Percentiles rank a stretch among this genome's conserved stretches.
Conservation (phyloP, 148 eudicot genomes). For the Chenopodium formosanum region DNA sequence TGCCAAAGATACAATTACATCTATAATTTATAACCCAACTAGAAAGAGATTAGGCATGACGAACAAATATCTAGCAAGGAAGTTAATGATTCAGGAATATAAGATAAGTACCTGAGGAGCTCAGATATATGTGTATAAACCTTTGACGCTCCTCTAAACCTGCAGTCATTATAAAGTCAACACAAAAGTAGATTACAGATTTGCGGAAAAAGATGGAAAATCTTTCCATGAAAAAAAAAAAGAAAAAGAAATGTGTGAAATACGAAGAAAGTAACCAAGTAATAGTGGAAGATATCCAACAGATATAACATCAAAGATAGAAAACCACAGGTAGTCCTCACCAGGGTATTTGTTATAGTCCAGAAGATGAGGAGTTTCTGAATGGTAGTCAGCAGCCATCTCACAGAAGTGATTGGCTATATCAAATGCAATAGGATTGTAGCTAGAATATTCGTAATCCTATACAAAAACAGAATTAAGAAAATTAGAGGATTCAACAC, state of each 20-base stretch:
- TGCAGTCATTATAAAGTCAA: constrained; percentile 29
- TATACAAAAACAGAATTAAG: constrained; percentile 22
- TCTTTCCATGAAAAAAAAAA: neutral
- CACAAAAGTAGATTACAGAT: neutral
- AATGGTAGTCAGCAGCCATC: constrained; percentile 96
- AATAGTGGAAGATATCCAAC: neutral
- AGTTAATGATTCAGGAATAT: neutral
- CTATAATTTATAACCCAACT: neutral
- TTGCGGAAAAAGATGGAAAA: too few relatives aligned
- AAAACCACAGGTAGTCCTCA: constrained; percentile 21
- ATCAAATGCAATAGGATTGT: constrained; percentile 77
- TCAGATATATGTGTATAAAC: constrained; percentile 59
- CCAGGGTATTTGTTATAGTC: constrained; percentile 86
- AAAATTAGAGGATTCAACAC: neutral
- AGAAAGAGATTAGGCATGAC: neutral
- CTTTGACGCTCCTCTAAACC: constrained; percentile 74
- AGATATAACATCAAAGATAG: neutral
- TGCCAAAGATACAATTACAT: neutral
- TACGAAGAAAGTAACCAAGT: neutral
- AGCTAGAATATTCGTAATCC: constrained; percentile 93
- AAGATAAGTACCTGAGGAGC: constrained; percentile 56
- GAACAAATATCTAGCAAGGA: neutral
- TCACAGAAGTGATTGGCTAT: constrained; percentile 96
- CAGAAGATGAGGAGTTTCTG: constrained; percentile 89
- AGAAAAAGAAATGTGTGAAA: too few relatives aligned